phyloP scores from a whole-genome alignment of 1,284 basidiomycete species.

The Leccinum variabile region DNA sequence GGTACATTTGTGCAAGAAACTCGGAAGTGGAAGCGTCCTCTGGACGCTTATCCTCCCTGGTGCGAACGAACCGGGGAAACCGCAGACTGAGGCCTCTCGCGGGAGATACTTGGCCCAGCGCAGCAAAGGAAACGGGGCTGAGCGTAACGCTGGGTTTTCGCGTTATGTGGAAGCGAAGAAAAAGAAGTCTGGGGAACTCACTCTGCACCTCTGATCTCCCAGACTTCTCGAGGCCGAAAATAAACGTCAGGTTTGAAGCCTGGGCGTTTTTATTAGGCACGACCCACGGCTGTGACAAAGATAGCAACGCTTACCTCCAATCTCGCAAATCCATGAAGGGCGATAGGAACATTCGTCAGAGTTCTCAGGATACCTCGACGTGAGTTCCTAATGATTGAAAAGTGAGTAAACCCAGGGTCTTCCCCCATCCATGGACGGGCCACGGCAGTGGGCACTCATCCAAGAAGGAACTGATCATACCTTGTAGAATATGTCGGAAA shows the following conservation, averaged over 20 bases:
- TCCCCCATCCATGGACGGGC: background rate
- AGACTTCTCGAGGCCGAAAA: conserved; percentile 84
- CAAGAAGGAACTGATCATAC: conserved; percentile 32
- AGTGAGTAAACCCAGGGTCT: background rate
- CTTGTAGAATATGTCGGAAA: conserved; percentile 88
- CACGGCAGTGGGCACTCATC: background rate
- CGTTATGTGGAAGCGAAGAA: background rate
- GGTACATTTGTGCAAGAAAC: conserved; percentile 70
- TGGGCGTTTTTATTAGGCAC: conserved; percentile 24
- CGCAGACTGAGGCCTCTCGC: conserved; percentile 79
- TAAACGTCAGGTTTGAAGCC: conserved; percentile 81
- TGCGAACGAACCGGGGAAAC: conserved; percentile 85
- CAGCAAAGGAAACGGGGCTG: conserved; percentile 87
- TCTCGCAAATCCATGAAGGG: conserved; percentile 66
- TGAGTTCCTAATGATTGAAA: conserved; percentile 45
- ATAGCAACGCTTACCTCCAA: conserved; percentile 52
- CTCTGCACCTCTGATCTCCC: conserved; percentile 93
- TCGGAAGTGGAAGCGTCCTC: conserved; percentile 79
- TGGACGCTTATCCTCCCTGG: conserved; percentile 79
- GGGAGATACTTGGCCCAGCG: conserved; percentile 63
- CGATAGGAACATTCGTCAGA: conserved; percentile 65
- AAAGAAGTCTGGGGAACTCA: conserved; percentile 38
- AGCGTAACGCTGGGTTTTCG: conserved; percentile 66
- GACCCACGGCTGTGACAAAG: conserved; percentile 1
- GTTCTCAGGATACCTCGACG: conserved; percentile 62